Evolutionary conservation across 495 filamentous ascomycete species (phyloP), one percentile per base, ranked within the genome.

Genomic region (Barbatosphaeria neglecta): DNA sequence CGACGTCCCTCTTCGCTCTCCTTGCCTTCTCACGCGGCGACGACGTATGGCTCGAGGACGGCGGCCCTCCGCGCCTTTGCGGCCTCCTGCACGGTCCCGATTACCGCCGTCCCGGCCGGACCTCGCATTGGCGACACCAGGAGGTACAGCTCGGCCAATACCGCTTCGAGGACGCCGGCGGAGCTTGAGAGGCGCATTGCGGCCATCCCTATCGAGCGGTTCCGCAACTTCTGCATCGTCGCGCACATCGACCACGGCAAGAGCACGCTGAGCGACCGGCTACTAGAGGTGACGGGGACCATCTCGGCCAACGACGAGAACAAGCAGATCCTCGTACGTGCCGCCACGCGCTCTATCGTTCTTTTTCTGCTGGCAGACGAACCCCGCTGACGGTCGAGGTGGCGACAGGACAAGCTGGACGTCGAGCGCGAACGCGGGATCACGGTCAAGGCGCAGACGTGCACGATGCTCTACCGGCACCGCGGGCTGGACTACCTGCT

Each of bases 191-290:
- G 68, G 35, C 76, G 92, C 53, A 97, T 98, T 44, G 72, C 84
- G 9, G 81, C 75, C 1, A 95, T 98, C 49, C 92, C 92, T 4
- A 78, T 97, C 50, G 84, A 88, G 23, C 83, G 90, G 16, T 98
- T 87, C 62, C 83, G 92, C 31, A 98, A 98, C 61, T 89, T 98
- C 60, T 98, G 92, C 60, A 97, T 98, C 57, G 92, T 98, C 45
- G 92, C 92, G 5, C 92, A 98, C 63, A 94, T 98, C 64, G 92
- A 98, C 65, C 92, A 98, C 81, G 92, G 92, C 59, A 98, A 98
- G 62, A 87, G 82, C 50, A 98, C 92, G 5, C 84, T 98, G 47
- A 84, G 78, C 48, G 92, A 98, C 53, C 83, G 92, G 9, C 69
- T 98, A 24, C 77, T 98, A 24, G 93, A 98, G 72, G 73, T 95